Conservation (phyloP, 2,329 filamentous ascomycete genomes). For the Blastomyces emzantsi region DNA sequence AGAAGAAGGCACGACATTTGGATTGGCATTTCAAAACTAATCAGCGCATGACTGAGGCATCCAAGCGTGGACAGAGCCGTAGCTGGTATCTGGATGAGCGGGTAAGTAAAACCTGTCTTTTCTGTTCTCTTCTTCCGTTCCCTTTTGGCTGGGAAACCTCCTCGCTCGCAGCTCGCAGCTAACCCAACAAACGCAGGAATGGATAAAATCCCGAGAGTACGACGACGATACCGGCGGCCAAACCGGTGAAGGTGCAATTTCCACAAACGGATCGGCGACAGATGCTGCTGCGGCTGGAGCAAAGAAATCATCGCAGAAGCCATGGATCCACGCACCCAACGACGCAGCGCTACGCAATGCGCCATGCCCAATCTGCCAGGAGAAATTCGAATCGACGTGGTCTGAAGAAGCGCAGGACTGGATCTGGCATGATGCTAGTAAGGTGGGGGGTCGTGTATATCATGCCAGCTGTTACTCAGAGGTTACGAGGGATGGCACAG, state of each 20-base stretch:
- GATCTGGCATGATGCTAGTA: slow-evolving; percentile 86
- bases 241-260: slow-evolving; percentile 33
- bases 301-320: slow-evolving; percentile 51
- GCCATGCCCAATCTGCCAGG: slow-evolving; percentile 88
- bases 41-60: slow-evolving; percentile 74
- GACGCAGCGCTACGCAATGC: slow-evolving; percentile 64
- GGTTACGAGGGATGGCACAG: slow-evolving; percentile 55
- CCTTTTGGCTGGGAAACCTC: slow-evolving; percentile 7
- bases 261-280: slow-evolving; percentile 33
- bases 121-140: slow-evolving; percentile 1
- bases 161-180: slow-evolving; percentile 19
- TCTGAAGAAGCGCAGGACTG: slow-evolving; percentile 90
- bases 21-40: slow-evolving; percentile 98
- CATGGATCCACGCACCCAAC: slow-evolving; percentile 77
- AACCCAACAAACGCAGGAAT: slow-evolving; percentile 51
- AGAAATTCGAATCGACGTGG: slow-evolving; percentile 88
- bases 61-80: slow-evolving; percentile 77
- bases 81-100: slow-evolving; percentile 92
- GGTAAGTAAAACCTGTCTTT: slow-evolving; percentile 43
- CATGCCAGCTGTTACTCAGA: slow-evolving; percentile 86
- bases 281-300: slow-evolving; percentile 33
- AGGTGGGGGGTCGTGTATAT: slow-evolving; percentile 69
- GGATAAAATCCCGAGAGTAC: slow-evolving; percentile 75
- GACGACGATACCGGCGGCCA: slow-evolving; percentile 54
- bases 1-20: slow-evolving; percentile 83